Base-by-base conservation (phyloP, 306 rosid species). In the Citrullus mucosospermus region DNA sequence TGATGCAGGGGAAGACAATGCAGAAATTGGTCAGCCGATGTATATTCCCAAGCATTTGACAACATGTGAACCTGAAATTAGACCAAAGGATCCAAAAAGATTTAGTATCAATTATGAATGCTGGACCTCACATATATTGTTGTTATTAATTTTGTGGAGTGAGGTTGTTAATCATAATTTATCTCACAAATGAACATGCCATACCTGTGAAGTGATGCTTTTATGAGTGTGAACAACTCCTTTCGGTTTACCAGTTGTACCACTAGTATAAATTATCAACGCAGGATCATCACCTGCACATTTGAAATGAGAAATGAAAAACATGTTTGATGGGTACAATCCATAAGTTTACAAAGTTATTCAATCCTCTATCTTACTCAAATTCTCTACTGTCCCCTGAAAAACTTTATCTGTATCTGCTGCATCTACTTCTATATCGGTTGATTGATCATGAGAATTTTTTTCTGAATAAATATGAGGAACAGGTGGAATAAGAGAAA, bases 191-290 rank as follows among this genome's bases (percentile, higher is more conserved):
- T 11, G 30, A 22, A 25, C 55, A 41, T 20, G 41, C 1, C 81
- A 81, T 85, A 92, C 98, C 95, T 95, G 98, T 34, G 97, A 83
- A 80, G 82, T 62, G 58, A 95, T 88, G 87, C 97, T 87, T 82
- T 78, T 78, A 85, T 95, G 98, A 1, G 98, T 95, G 85, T 95
- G 98, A 78, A 95, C 97, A 82, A 87, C 98, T 79, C 98, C 98
- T 83, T 95, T 95, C 15, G 97, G 98, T 88, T 92, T 95, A 77
- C 98, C 98, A 5, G 98, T 95, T 67, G 98, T 95, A 53, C 98
- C 98, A 46, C 98, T 92, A 32, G 98, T 95, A 80, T 95, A 92
- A 78, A 95, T 80, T 65, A 95, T 86, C 77, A 95, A 84, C 46
- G 98, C 97, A 12, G 97, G 92, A 86, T 92, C 96, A 81, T 91